Conservation (phyloP, 2,329 filamentous ascomycete species). For the Anisogramma anomala region DNA sequence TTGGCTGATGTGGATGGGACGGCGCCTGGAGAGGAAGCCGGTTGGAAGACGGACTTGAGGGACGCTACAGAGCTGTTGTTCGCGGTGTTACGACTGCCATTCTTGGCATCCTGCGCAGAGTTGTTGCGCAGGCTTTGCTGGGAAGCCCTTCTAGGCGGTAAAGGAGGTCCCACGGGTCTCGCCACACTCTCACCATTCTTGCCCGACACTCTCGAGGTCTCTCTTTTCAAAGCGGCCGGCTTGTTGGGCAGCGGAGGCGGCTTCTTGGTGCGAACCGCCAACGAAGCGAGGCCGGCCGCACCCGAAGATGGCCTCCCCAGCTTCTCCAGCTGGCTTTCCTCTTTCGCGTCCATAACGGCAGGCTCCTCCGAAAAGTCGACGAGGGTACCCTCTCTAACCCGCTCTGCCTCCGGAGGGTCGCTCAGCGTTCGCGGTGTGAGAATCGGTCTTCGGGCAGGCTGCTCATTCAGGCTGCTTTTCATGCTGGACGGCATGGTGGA, state of each 20-base stretch:
- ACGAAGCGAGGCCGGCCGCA: constrained; percentile 7
- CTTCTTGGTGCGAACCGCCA: constrained; percentile 19
- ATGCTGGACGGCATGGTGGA: constrained; percentile 19
- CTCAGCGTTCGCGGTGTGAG: constrained; percentile 24
- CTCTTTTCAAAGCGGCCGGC: constrained; percentile 41
- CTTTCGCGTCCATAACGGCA: constrained; percentile 25
- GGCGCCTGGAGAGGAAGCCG: background rate
- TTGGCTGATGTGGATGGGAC: constrained; percentile 6
- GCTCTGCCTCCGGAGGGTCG: constrained; percentile 19
- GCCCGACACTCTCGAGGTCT: constrained; percentile 22
- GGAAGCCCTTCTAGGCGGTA: constrained; percentile 27
- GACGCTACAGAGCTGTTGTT: constrained; percentile 14
- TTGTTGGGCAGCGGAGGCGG: constrained; percentile 48
- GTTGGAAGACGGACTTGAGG: constrained; percentile 2
- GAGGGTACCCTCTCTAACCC: constrained; percentile 41
- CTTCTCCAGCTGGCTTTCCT: constrained; percentile 24
- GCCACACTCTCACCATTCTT: constrained; percentile 16
- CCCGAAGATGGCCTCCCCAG: constrained; percentile 14
- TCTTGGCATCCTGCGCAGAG: constrained; percentile 9
- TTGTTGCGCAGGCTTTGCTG: constrained; percentile 21
- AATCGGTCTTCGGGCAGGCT: constrained; percentile 19
- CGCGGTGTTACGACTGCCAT: constrained; percentile 10
- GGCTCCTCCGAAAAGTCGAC: constrained; percentile 51
- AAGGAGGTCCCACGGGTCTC: constrained; percentile 20
- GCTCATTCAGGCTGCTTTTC: constrained; percentile 15